These are phyloP conservation scores for Colletotrichum salicis DNA, from an alignment of 2,329 filamentous ascomycete species.

Conservation along the genomic window DNA sequence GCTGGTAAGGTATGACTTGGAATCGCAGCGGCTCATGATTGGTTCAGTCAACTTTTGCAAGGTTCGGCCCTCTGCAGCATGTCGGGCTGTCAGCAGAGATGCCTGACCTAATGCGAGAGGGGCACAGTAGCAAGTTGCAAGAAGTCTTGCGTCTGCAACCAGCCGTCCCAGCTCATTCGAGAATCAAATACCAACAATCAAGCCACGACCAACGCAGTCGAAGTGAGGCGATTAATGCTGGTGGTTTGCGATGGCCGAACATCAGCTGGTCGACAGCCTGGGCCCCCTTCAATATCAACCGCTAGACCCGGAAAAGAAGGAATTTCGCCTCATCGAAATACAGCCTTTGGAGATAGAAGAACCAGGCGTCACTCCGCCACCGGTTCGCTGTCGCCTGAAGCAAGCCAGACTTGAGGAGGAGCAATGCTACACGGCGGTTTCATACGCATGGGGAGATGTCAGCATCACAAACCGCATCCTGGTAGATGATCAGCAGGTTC, in stretches of 20 bases:
- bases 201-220: no score
- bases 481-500: background rate
- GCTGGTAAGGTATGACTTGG: no score
- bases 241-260: background rate
- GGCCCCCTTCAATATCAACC: background rate
- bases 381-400: conserved; percentile 4
- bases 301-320: background rate
- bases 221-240: no score
- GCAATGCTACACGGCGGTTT: conserved; percentile 8
- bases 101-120: background rate
- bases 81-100: background rate
- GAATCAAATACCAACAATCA: no score
- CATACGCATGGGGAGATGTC: conserved; percentile 10
- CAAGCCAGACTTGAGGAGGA: background rate
- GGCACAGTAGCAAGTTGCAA: background rate
- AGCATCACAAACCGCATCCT: background rate
- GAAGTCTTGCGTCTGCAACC: background rate
- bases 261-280: background rate
- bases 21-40: background rate
- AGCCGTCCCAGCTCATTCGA: no score
- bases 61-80: background rate
- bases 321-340: conserved; percentile 11
- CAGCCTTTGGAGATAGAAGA: background rate
- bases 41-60: background rate
- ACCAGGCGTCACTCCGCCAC: background rate